Evolutionary conservation across 139 green algal genomes (phyloP), one percentile per base, ranked within the genome.

Genomic region (Chlorella sp.): DNA sequence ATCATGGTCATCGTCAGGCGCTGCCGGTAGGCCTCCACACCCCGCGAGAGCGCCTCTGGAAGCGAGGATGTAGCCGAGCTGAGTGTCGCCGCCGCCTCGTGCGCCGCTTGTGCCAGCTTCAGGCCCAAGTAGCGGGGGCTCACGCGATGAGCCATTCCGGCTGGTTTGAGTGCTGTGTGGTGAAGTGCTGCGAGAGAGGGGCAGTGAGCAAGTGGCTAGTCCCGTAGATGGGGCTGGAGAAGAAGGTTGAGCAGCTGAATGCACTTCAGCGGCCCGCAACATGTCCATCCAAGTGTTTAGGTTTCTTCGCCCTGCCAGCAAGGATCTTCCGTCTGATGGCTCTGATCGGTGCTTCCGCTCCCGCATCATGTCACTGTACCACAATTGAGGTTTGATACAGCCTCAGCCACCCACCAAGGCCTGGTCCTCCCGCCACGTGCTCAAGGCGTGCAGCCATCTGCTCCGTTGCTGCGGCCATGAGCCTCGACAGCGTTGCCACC

Each of bases 1-100:
- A 89, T 68, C 42, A 92, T 92, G 34, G 88, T 73, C 32, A n/a
- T 79, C 9, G 93, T 95, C 40, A 95, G 83, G 48, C 90, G 89
- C 78, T 80, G 75, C 22, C 78, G 57, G 71, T 91, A 95, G 1
- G 86, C 90, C 61, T 92, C 92, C 15, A 95, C 22, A 21, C 92
- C 92, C 22, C 84, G 64, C 32, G 64, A 48, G 15, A 88, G 64
- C 36, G 84, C 84, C 68, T 88, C 84, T 42, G 84, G 68, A 1
- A 88, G 84, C 18, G 68, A 81, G 84, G 68, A 32, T 0, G 84
- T 88, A 16, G 84, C 84, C 0, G 84, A 88, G 16, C 39, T 80
- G 18, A 81, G 39, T 0, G 84, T 68, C 28, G 84, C 84, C 18
- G 84, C 84, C 39, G 68, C 84, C 30, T 81, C 84, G 3, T 88